Percentiles rank a stretch among this genome's conserved stretches.
Evolutionary conservation across 2,329 filamentous ascomycete genomes (phyloP).

Genomic region (Alternaria triticimaculans): DNA sequence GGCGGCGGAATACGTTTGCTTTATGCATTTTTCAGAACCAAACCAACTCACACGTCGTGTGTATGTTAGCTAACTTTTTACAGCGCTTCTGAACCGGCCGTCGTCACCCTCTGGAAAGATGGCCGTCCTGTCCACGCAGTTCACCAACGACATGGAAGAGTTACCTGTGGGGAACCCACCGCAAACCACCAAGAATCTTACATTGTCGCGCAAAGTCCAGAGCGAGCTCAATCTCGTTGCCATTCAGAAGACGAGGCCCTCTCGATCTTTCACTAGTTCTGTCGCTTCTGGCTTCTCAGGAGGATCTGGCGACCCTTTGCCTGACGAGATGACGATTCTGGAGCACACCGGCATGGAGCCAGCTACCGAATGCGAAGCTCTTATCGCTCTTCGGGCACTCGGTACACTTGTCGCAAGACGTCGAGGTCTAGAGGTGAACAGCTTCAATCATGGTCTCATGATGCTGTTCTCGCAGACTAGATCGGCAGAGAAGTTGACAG

Average conservation of each 20-base stretch:
- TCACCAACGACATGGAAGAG: slow-evolving; percentile 35
- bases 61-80: too few relatives aligned
- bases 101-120: slow-evolving; percentile 50
- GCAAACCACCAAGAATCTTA: slow-evolving; percentile 6
- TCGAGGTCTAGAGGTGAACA: slow-evolving; percentile 41
- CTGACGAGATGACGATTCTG: slow-evolving; percentile 32
- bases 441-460: slow-evolving; percentile 45
- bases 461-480: slow-evolving; percentile 33
- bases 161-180: slow-evolving; percentile 46
- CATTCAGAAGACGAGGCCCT: slow-evolving; percentile 4
- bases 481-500: background rate
- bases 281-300: slow-evolving; percentile 44
- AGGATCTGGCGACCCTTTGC: slow-evolving; percentile 38
- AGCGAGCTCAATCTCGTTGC: slow-evolving; percentile 38
- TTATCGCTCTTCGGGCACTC: slow-evolving; percentile 45
- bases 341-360: slow-evolving; percentile 8
- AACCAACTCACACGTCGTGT: background rate
- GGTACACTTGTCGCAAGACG: slow-evolving; percentile 44
- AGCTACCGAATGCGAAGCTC: slow-evolving; percentile 36
- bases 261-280: slow-evolving; percentile 16
- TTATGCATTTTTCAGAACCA: background rate
- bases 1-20: background rate
- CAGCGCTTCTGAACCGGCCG: slow-evolving; percentile 34
- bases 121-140: slow-evolving; percentile 48
- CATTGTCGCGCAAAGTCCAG: slow-evolving; percentile 37